These are phyloP conservation scores for Schrenkiella parvula DNA, from an alignment of 345 rosid species.

Conservation along the genomic window DNA sequence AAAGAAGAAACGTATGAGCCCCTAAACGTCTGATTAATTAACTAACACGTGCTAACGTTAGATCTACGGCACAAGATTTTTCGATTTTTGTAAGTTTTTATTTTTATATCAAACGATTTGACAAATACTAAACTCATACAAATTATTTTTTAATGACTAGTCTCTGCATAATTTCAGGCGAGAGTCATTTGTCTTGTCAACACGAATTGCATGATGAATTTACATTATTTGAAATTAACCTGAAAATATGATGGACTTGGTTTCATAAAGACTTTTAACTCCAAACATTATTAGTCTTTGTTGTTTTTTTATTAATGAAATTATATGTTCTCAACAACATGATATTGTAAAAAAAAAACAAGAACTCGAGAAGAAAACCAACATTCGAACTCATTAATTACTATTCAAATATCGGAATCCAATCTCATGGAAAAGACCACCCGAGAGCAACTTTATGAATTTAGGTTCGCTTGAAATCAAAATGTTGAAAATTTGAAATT, in stretches of 20 bases:
- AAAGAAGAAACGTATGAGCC: not conserved
- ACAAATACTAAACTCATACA: not conserved
- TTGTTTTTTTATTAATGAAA: not conserved
- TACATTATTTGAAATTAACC: not conserved
- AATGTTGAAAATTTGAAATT: not conserved
- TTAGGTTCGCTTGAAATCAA: not conserved
- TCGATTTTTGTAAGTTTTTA: not conserved
- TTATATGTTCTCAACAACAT: not conserved
- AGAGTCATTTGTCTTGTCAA: constrained; percentile 23
- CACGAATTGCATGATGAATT: constrained; percentile 23
- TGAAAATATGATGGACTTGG: not conserved
- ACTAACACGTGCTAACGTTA: constrained; percentile 1
- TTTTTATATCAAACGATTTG: not conserved
- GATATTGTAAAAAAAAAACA: not conserved
- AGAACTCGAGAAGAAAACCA: not conserved
- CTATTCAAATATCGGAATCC: constrained; percentile 1
- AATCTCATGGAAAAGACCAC: not conserved
- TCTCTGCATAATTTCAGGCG: not conserved
- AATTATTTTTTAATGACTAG: constrained; percentile 3
- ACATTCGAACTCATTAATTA: not conserved
- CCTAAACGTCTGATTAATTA: constrained; percentile 1
- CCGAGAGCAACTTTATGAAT: not conserved
- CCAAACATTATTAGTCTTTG: not conserved
- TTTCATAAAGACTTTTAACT: not conserved
- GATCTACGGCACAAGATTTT: not conserved